A percentile compares a stretch with the other conserved stretches of the same genome.
phyloP scores from a whole-genome alignment of 2,329 filamentous ascomycete species.

The Leptographium procerum region DNA sequence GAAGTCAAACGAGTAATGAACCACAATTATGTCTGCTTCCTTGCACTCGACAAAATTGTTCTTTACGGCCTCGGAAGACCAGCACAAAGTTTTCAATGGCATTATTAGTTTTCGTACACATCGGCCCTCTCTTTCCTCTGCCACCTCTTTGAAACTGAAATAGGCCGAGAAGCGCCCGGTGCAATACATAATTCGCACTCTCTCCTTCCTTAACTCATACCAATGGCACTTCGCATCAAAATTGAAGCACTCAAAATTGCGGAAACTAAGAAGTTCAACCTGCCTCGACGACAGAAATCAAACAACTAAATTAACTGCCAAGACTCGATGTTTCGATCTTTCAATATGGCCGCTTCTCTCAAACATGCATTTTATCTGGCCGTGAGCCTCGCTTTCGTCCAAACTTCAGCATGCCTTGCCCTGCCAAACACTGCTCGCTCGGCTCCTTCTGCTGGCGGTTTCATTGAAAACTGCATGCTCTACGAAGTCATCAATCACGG shows the following conservation, averaged over 20 bases:
- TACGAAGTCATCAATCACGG: neutral
- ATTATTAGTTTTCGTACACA: neutral
- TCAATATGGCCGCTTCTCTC: neutral
- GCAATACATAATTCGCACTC: neutral
- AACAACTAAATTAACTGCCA: no score
- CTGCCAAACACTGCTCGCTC: neutral
- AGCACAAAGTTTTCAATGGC: neutral
- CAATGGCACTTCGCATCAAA: neutral
- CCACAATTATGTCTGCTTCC: no score
- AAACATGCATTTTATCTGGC: neutral
- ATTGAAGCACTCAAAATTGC: no score
- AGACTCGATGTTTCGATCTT: neutral
- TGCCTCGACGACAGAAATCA: no score
- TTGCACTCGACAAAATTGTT: no score
- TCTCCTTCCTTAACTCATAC: neutral
- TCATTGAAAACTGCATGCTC: slow-evolving; percentile 3
- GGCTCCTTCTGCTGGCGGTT: neutral
- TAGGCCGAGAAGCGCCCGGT: neutral
- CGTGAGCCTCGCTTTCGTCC: neutral
- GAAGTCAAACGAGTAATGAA: no score
- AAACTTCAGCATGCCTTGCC: neutral
- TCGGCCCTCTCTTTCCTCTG: neutral
- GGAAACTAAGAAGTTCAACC: no score
- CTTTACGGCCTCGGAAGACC: no score
- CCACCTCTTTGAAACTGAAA: neutral